phyloP scores from a whole-genome alignment of 1,284 basidiomycete species.

The Agaricales sp. region DNA sequence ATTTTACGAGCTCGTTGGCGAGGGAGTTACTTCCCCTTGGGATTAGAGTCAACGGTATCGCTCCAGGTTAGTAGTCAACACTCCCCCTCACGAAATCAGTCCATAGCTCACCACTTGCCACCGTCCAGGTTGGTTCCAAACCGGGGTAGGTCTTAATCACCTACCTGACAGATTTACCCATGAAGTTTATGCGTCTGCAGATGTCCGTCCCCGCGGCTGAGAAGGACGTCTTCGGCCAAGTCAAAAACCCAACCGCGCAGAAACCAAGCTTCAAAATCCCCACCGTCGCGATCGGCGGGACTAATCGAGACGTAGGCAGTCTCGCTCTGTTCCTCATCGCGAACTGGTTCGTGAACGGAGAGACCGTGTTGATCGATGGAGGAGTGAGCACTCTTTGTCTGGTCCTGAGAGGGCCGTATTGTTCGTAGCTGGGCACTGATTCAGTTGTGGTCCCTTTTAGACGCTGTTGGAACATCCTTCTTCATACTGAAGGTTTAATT shows the following conservation, averaged over 20 bases:
- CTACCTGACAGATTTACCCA: no score
- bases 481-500: slow-evolving; percentile 32
- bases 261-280: slow-evolving; percentile 24
- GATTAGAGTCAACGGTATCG: slow-evolving; percentile 46
- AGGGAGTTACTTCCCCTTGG: slow-evolving; percentile 41
- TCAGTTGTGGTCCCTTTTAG: slow-evolving; percentile 13
- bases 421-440: not conserved
- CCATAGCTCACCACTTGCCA: no score
- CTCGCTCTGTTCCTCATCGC: slow-evolving; percentile 34
- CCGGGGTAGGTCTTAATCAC: slow-evolving; percentile 6
- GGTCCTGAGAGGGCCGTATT: not conserved
- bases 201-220: slow-evolving; percentile 18
- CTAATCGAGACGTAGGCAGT: slow-evolving; percentile 32
- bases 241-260: slow-evolving; percentile 15
- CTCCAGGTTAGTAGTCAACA: slow-evolving; percentile 24
- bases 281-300: slow-evolving; percentile 24
- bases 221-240: slow-evolving; percentile 20
- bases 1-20: slow-evolving; percentile 37
- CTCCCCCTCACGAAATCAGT: not conserved
- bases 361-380: slow-evolving; percentile 43
- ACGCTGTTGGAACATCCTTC: slow-evolving; percentile 30
- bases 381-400: slow-evolving; percentile 24
- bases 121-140: slow-evolving; percentile 13
- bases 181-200: slow-evolving; percentile 9
- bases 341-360: slow-evolving; percentile 41